A percentile compares a stretch with the other conserved stretches of the same genome.
These are phyloP conservation scores for Xylogone sp. DNA, from an alignment of 2,329 filamentous ascomycete genomes.

Conservation along the genomic window DNA sequence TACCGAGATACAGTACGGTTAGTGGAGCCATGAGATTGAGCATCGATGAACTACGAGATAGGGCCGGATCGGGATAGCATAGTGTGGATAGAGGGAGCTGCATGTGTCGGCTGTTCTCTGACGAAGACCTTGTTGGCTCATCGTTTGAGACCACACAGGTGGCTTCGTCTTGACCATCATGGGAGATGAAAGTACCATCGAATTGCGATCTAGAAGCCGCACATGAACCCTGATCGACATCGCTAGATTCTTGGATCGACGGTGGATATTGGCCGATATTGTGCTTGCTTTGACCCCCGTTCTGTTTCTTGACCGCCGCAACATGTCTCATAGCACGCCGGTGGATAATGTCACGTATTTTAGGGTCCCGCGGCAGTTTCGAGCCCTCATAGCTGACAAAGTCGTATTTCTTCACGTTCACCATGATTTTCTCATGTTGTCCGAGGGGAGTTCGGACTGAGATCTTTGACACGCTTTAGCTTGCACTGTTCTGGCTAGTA, in stretches of 20 bases:
- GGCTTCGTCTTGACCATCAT: background rate
- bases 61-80: background rate
- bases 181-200: no score
- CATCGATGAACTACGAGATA: background rate
- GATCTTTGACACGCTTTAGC: no score
- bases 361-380: conserved; percentile 14
- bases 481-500: no score
- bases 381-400: background rate
- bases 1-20: background rate
- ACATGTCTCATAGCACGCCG: conserved; percentile 36
- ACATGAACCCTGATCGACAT: background rate
- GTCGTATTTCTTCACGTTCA: background rate
- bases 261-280: conserved; percentile 26
- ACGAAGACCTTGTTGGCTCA: no score
- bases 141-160: background rate
- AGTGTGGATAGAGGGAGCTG: background rate
- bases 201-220: background rate
- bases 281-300: conserved; percentile 27
- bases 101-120: no score
- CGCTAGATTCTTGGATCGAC: background rate
- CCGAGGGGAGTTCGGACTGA: no score
- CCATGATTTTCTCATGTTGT: background rate
- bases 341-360: conserved; percentile 25
- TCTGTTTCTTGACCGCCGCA: conserved; percentile 25
- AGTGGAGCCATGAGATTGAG: background rate